These are phyloP conservation scores for Allium cepa DNA, from an alignment of 106 monocot species.

Conservation along the genomic window DNA sequence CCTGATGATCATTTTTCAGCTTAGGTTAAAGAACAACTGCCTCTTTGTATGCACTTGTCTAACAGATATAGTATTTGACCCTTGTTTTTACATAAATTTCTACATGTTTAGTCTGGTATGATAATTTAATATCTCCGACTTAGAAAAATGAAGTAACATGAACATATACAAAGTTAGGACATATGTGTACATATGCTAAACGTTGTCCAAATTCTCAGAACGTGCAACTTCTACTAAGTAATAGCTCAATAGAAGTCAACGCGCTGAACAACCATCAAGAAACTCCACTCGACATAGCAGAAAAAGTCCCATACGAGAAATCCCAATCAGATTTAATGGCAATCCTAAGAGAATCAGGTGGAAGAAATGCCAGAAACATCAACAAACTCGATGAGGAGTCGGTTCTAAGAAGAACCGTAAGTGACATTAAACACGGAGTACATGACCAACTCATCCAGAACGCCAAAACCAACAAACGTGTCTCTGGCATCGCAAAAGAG, in stretches of 20 bases:
- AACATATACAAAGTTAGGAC: too few species aligned
- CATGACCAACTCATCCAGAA: slow-evolving; percentile 83
- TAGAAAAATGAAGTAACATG: too few species aligned
- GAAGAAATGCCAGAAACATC: slow-evolving; percentile 53
- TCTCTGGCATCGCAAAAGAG: slow-evolving; percentile 79
- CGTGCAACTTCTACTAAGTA: slow-evolving; percentile 62
- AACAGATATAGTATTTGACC: too few species aligned
- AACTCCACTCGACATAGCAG: slow-evolving; percentile 79
- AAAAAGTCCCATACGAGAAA: slow-evolving; percentile 73
- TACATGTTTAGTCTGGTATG: too few species aligned
- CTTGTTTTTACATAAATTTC: too few species aligned
- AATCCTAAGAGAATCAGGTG: slow-evolving; percentile 58
- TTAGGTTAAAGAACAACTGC: too few species aligned
- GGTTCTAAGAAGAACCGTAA: slow-evolving; percentile 74
- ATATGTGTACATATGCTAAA: neutral
- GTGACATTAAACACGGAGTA: slow-evolving; percentile 85
- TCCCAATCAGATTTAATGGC: slow-evolving; percentile 49
- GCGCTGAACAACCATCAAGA: slow-evolving; percentile 70
- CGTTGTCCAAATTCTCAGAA: slow-evolving; percentile 37
- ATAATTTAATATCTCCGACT: too few species aligned
- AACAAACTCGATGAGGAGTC: slow-evolving; percentile 52
- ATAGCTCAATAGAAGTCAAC: slow-evolving; percentile 65
- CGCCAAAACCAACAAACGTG: slow-evolving; percentile 66
- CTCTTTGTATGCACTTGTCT: too few species aligned
- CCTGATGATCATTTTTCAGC: too few species aligned